Conservation (phyloP, 116 monocot genomes). For the Phalaenopsis hybrid region DNA sequence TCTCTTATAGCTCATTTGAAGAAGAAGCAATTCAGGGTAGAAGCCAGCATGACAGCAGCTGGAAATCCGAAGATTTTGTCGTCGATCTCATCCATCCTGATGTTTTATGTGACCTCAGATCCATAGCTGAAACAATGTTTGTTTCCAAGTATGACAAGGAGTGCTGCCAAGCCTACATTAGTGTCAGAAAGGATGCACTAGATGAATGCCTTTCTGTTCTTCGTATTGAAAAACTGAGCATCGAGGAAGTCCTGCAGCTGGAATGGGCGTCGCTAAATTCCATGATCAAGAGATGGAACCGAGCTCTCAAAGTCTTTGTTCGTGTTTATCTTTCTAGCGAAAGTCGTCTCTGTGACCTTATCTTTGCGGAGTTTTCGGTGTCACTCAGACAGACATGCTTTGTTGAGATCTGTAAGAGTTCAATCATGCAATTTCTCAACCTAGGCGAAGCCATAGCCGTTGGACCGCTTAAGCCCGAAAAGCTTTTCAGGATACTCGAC, state of each 20-base stretch:
- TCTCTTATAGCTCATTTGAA: slow-evolving; percentile 35
- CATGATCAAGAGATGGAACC: slow-evolving; percentile 61
- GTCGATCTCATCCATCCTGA: slow-evolving; percentile 42
- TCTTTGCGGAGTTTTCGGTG: slow-evolving; percentile 37
- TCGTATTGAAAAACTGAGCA: slow-evolving; percentile 36
- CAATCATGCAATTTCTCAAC: slow-evolving; percentile 48
- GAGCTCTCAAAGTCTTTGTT: slow-evolving; percentile 40
- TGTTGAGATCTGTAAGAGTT: slow-evolving; percentile 31
- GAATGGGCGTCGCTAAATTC: slow-evolving; percentile 31
- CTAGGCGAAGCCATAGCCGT: slow-evolving; percentile 55
- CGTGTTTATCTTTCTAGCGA: slow-evolving; percentile 56
- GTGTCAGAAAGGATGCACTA: slow-evolving; percentile 31
- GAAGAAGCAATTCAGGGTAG: slow-evolving; percentile 34
- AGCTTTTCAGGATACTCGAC: slow-evolving; percentile 49
- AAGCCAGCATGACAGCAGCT: slow-evolving; percentile 15
- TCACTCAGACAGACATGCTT: slow-evolving; percentile 27
- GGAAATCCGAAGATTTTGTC: slow-evolving; percentile 19
- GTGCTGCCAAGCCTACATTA: slow-evolving; percentile 52
- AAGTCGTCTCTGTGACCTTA: slow-evolving; percentile 37
- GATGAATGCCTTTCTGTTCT: slow-evolving; percentile 34
- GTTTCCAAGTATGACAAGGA: slow-evolving; percentile 46
- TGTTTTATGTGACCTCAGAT: slow-evolving; percentile 23
- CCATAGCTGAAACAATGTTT: slow-evolving; percentile 52
- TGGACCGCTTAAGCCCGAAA: slow-evolving; percentile 38
- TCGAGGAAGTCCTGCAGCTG: slow-evolving; percentile 49